Conservation (phyloP, 1,284 basidiomycete species). For the Ustilago tritici region DNA sequence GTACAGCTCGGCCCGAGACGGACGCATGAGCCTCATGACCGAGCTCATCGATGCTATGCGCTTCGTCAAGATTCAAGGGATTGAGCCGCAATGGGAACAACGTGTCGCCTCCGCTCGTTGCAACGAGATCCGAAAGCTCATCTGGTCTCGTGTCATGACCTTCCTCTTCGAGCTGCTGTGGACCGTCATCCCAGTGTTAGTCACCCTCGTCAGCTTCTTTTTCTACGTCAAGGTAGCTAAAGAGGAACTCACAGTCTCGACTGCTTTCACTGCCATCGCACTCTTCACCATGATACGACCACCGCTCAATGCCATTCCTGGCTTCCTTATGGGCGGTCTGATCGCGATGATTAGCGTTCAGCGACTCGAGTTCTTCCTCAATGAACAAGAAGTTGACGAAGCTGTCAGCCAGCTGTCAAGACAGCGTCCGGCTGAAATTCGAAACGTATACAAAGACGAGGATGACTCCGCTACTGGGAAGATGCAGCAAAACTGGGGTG, state of each 20-base stretch:
- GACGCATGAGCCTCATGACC: constrained; percentile 84
- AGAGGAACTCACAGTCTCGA: constrained; percentile 53
- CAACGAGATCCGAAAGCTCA: constrained; percentile 62
- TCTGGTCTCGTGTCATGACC: constrained; percentile 52
- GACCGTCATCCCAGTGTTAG: constrained; percentile 53
- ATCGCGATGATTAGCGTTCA: constrained; percentile 78
- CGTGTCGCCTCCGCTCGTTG: constrained; percentile 58
- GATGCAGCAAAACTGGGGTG: constrained; percentile 76
- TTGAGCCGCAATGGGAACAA: constrained; percentile 52
- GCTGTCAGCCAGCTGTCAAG: constrained; percentile 35
- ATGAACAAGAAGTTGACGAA: constrained; percentile 80
- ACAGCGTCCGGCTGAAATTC: not conserved
- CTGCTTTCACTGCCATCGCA: constrained; percentile 59
- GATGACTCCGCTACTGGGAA: constrained; percentile 69
- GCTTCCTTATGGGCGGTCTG: constrained; percentile 50
- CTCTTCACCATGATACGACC: constrained; percentile 55
- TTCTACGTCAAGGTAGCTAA: constrained; percentile 58
- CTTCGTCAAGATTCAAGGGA: constrained; percentile 77
- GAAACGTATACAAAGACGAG: constrained; percentile 72
- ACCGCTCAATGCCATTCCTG: constrained; percentile 72
- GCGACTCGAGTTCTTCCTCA: constrained; percentile 83
- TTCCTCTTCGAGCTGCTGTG: constrained; percentile 71
- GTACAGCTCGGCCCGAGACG: constrained; percentile 80
- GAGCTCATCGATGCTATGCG: constrained; percentile 80
- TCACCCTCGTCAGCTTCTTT: constrained; percentile 61